phyloP scores from a whole-genome alignment of 2,329 filamentous ascomycete species.

The Aspergillus novoparasiticus region DNA sequence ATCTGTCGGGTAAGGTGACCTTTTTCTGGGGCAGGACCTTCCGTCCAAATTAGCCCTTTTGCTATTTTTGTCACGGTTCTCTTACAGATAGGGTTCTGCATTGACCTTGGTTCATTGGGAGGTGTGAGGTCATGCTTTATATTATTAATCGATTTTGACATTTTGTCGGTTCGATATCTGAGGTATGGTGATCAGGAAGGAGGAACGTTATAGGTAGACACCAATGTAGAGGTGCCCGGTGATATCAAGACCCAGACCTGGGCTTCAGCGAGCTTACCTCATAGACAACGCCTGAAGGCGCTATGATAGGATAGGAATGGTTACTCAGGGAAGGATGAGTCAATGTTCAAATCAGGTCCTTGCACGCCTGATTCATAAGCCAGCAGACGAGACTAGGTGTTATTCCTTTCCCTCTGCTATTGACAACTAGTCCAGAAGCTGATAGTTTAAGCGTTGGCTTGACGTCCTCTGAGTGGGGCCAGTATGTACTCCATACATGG shows the following conservation, averaged over 20 bases:
- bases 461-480: neutral
- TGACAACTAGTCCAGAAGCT: neutral
- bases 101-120: neutral
- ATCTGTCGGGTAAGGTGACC: neutral
- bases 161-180: neutral
- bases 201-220: too few species aligned
- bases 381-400: neutral
- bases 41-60: neutral
- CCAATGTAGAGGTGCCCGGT: neutral
- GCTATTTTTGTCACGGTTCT: neutral
- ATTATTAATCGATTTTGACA: neutral
- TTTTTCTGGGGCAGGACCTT: too few species aligned
- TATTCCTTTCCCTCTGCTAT: neutral
- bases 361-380: constrained; percentile 3
- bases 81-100: neutral
- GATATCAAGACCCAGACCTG: neutral
- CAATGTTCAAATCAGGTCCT: neutral
- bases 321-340: neutral
- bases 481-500: neutral
- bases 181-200: too few species aligned
- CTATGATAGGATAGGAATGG: constrained; percentile 4
- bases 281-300: neutral
- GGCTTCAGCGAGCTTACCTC: neutral
- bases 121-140: neutral
- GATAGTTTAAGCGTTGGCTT: constrained; percentile 2